phyloP scores from a whole-genome alignment of 345 rosid species.

The Pistacia atlantica region DNA sequence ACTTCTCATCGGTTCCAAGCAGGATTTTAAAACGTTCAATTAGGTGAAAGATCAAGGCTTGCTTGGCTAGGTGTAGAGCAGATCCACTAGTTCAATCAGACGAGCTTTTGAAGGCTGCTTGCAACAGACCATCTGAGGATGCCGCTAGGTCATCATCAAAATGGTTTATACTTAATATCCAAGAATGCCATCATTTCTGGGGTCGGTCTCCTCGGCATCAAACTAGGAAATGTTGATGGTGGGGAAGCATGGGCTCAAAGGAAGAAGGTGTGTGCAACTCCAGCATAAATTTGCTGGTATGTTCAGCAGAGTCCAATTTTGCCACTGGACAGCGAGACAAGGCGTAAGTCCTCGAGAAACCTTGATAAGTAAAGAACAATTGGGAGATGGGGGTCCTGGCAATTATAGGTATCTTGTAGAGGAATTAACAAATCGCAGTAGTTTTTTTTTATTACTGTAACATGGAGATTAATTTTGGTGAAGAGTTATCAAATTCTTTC shows the following conservation, averaged over 20 bases:
- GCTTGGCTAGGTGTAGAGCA: slow-evolving; percentile 90
- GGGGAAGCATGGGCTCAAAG: slow-evolving; percentile 59
- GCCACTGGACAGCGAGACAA: slow-evolving; percentile 3
- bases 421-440: slow-evolving; percentile 2
- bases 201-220: slow-evolving; percentile 74
- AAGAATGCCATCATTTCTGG: slow-evolving; percentile 77
- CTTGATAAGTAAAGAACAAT: neutral
- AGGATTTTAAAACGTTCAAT: slow-evolving; percentile 75
- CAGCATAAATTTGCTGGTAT: slow-evolving; percentile 23
- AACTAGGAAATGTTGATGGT: slow-evolving; percentile 47
- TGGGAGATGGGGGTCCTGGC: too few relatives aligned
- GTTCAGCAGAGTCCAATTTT: slow-evolving; percentile 20
- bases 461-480: slow-evolving; percentile 3
- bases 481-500: slow-evolving; percentile 10
- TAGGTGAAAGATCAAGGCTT: slow-evolving; percentile 73
- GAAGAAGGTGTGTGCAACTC: slow-evolving; percentile 64
- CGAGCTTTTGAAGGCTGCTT: slow-evolving; percentile 57
- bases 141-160: slow-evolving; percentile 48
- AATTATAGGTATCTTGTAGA: neutral
- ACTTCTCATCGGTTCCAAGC: slow-evolving; percentile 22
- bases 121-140: slow-evolving; percentile 60
- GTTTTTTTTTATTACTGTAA: neutral
- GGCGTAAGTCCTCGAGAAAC: neutral
- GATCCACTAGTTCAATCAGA: slow-evolving; percentile 86
- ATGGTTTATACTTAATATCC: slow-evolving; percentile 86